Evolutionary conservation across 1,139 yeast species (phyloP), one percentile per base, ranked within the genome.

Genomic region (Scheffersomyces stambukii): DNA sequence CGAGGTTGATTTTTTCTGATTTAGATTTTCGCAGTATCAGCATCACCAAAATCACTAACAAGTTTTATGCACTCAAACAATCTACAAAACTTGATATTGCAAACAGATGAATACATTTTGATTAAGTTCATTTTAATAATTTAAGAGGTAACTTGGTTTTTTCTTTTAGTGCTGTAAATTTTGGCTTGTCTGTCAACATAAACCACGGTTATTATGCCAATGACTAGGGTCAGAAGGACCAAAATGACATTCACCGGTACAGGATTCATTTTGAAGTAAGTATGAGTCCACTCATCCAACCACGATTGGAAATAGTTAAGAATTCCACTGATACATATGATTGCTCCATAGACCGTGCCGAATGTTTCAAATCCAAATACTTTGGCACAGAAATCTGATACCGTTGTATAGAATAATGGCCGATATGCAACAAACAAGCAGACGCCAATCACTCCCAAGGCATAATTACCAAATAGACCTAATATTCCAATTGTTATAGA

Each of bases 341-440:
- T 59, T n/a, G 64, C 48, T 4, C 73, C 73, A 39, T 66, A 66
- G 15, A 66, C 63, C 4, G 71, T 64, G 5, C 73, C 73, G 42
- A 66, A 66, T 9, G 71, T 66, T 34, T 65, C 70, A 35, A 65
- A 66, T 6, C 73, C 73, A 46, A 66, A 66, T 18, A 66, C 70
- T 41, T 66, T 66, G 28, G 72, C 72, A 41, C 70, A 66, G 33
- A 60, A 57, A 36, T 66, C 73, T 6, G 67, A 58, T 13, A 66
- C 54, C 3, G 66, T 55, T 9, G 73, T 65, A 41, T 66, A 66
- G 45, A 63, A 66, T 31, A 65, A 60, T 9, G 73, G 72, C 35
- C 73, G 50, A 47, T 57, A 66, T 13, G 56, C 60, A 20, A 64
- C 70, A 42, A 66, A 66, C 6, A 66, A 33, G 29, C 55, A 46